Conservation (phyloP, 352 stramenopile genomes). For the Globisporangium radiosum region DNA sequence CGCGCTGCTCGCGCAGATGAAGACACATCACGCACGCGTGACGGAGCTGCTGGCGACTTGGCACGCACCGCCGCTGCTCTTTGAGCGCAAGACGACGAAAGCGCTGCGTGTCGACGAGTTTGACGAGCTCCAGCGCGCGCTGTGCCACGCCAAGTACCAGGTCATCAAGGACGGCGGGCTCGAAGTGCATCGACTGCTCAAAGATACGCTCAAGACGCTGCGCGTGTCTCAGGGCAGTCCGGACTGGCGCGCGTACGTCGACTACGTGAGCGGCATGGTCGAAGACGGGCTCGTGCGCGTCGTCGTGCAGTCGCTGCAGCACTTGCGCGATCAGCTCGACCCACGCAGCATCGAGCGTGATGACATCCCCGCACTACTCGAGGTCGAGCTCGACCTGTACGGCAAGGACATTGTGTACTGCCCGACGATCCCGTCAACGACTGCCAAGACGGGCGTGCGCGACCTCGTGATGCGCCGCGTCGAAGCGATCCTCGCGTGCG, state of each 20-base stretch:
- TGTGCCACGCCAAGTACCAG: slow-evolving; percentile 81
- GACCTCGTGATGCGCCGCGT: slow-evolving; percentile 61
- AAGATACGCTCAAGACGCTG: slow-evolving; percentile 86
- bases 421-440: slow-evolving; percentile 46
- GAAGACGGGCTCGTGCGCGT: slow-evolving; percentile 76
- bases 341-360: slow-evolving; percentile 75
- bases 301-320: slow-evolving; percentile 58
- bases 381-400: slow-evolving; percentile 89
- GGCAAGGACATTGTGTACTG: slow-evolving; percentile 81
- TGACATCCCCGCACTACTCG: slow-evolving; percentile 79
- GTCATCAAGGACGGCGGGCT: slow-evolving; percentile 85
- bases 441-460: slow-evolving; percentile 42
- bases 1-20: slow-evolving; percentile 80
- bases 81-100: slow-evolving; percentile 78
- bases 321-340: slow-evolving; percentile 81
- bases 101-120: slow-evolving; percentile 78
- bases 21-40: slow-evolving; percentile 80
- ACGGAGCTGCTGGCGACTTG: slow-evolving; percentile 74
- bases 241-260: slow-evolving; percentile 91
- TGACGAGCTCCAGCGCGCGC: slow-evolving; percentile 66
- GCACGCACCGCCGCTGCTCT: slow-evolving; percentile 67
- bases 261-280: slow-evolving; percentile 89
- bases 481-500: slow-evolving; percentile 58
- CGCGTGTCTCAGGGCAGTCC: slow-evolving; percentile 87
- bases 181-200: slow-evolving; percentile 84